Conservation (phyloP, 2,329 filamentous ascomycete species). For the Coniochaeta sp. region DNA sequence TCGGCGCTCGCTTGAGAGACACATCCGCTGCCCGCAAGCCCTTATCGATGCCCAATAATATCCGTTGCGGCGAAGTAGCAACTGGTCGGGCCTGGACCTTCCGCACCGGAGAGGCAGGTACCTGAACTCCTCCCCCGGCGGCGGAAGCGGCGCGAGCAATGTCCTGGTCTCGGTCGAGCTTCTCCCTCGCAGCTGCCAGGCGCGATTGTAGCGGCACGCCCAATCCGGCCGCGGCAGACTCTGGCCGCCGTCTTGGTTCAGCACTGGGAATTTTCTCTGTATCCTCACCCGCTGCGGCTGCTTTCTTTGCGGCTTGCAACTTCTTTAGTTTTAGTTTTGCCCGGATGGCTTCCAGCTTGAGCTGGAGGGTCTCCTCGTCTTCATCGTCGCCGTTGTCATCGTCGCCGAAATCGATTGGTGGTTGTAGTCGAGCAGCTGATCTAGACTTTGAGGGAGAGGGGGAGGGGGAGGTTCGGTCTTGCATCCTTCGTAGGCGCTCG, state of each 20-base stretch:
- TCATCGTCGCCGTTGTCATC: constrained; percentile 56
- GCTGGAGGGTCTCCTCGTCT: constrained; percentile 81
- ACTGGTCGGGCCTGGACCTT: constrained; percentile 38
- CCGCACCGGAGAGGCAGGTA: constrained; percentile 69
- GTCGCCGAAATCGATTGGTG: constrained; percentile 13
- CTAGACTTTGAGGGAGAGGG: constrained; percentile 56
- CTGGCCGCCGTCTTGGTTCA: neutral
- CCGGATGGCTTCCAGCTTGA: constrained; percentile 84
- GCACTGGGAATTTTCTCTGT: neutral
- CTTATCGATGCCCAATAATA: constrained; percentile 84
- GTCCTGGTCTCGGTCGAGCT: constrained; percentile 15
- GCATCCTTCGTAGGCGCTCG: constrained; percentile 62
- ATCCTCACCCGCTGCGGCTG: constrained; percentile 9
- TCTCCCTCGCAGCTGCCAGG: constrained; percentile 13
- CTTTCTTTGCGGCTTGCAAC: constrained; percentile 57
- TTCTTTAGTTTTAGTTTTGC: constrained; percentile 82
- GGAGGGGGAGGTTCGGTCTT: constrained; percentile 60
- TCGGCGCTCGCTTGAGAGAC: constrained; percentile 69
- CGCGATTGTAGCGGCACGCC: constrained; percentile 16
- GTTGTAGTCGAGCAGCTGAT: constrained; percentile 30
- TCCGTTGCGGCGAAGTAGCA: constrained; percentile 68
- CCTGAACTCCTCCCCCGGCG: constrained; percentile 49
- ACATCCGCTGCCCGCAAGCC: constrained; percentile 74
- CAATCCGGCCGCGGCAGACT: constrained; percentile 13
- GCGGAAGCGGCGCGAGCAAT: constrained; percentile 18